Evolutionary conservation across 371 early-diverging fungal species (phyloP), one percentile per base, ranked within the genome.

Genomic region (Mycotypha africana): DNA sequence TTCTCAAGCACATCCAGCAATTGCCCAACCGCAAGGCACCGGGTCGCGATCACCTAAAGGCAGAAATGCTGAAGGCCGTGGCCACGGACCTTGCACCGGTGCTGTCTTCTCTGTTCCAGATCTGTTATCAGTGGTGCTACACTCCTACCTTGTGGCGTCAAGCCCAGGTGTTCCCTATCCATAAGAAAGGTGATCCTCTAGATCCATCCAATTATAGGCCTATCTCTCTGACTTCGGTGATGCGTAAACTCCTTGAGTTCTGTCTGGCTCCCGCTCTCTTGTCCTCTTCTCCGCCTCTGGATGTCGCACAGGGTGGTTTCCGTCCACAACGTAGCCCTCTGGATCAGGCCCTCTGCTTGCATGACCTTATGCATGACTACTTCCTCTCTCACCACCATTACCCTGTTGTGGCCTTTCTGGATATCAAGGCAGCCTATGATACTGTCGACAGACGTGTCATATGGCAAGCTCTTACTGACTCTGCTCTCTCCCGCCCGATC

Each of bases 341-440:
- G 1, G 65, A 60, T 20, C 65, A 62, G 45, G 59, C 63, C 0
- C 31, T 58, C 0, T 55, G 56, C 34, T 14, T 33, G 34, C 34
- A 33, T 33, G 34, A 33, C 34, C 34, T 33, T 4, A 33, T 33
- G n/a, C 34, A 33, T 33, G 34, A 33, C 34, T 33, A 33, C n/a
- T n/a, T 6, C 15, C 34, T 33, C n/a, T 33, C 34, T 33, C 34
- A 33, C n/a, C 40, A 39, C 25, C 23, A 24, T 10, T 22, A 39
- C 37, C 49, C 56, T 7, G 49, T 44, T 20, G 26, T 60, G 4
- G 54, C 52, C 5, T 62, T 59, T 22, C 38, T 67, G n/a, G 57
- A 62, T 20, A 67, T 67, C 38, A 53, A 56, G 21, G 45, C 60
- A 1, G 59, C 67, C 0, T 67, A 67, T 16, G 67, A 62, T 34